phyloP scores from a whole-genome alignment of 1,139 yeast genomes.

The Blastobotrys petasosporus region DNA sequence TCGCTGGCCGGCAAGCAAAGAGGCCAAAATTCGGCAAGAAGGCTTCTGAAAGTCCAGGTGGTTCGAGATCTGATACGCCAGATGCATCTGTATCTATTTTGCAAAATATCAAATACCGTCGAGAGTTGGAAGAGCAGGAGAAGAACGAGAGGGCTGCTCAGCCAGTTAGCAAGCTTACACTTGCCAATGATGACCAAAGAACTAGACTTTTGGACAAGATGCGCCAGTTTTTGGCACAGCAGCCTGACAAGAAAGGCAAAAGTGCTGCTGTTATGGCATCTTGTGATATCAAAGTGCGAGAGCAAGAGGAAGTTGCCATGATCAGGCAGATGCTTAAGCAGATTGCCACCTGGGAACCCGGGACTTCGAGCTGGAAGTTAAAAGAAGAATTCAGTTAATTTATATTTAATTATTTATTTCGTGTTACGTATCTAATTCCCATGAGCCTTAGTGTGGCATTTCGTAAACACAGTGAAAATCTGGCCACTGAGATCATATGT shows the following conservation, averaged over 20 bases:
- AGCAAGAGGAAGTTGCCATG: slow-evolving; percentile 53
- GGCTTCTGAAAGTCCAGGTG: not conserved
- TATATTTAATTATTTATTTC: not conserved
- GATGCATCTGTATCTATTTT: slow-evolving; percentile 24
- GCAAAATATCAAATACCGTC: slow-evolving; percentile 23
- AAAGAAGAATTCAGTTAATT: slow-evolving; percentile 44
- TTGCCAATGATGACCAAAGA: slow-evolving; percentile 17
- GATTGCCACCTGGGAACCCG: slow-evolving; percentile 63
- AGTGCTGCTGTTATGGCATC: slow-evolving; percentile 53
- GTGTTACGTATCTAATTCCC: not conserved
- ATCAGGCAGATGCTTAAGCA: slow-evolving; percentile 63
- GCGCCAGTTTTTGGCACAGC: slow-evolving; percentile 30
- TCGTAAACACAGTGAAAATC: too few relatives aligned
- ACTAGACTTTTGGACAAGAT: slow-evolving; percentile 28
- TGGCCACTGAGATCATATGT: too few relatives aligned
- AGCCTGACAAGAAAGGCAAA: slow-evolving; percentile 32
- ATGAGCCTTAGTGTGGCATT: too few relatives aligned
- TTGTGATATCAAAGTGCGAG: slow-evolving; percentile 43
- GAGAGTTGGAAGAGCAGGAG: slow-evolving; percentile 26
- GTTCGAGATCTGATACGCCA: slow-evolving; percentile 1
- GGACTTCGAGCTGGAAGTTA: slow-evolving; percentile 56
- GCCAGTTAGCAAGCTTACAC: slow-evolving; percentile 4
- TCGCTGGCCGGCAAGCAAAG: slow-evolving; percentile 49
- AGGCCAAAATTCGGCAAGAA: not conserved
- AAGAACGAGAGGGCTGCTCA: slow-evolving; percentile 6